A percentile compares a stretch with the other conserved stretches of the same genome.
Conservation (phyloP, 2,329 filamentous ascomycete genomes). For the Daldinia sp. region DNA sequence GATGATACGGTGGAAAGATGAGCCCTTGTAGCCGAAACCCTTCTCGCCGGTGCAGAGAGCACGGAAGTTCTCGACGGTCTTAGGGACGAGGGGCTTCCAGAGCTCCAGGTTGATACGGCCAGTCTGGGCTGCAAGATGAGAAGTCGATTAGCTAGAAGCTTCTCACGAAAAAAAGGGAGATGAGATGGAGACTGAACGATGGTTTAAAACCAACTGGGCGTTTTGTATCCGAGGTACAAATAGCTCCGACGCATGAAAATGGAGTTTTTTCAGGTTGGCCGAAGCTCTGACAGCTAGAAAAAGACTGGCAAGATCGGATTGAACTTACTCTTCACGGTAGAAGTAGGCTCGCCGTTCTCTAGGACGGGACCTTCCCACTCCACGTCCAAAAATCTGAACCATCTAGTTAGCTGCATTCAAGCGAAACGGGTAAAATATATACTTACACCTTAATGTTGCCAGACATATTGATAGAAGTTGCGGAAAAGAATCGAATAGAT, state of each 20-base stretch:
- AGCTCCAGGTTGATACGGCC: conserved; percentile 91
- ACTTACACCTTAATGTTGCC: conserved; percentile 69
- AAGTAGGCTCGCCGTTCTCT: conserved; percentile 64
- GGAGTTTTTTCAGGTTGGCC: background rate
- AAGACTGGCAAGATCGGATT: background rate
- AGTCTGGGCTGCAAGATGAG: conserved; percentile 63
- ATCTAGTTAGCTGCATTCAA: conserved; percentile 10
- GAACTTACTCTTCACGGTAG: conserved; percentile 66
- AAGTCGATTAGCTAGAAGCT: conserved; percentile 6
- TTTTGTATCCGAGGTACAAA: background rate
- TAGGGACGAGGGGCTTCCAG: conserved; percentile 85
- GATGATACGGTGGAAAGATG: conserved; percentile 92
- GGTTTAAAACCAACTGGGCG: conserved; percentile 5
- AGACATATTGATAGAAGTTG: conserved; percentile 77
- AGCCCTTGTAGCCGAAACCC: conserved; percentile 84
- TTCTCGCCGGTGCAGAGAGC: conserved; percentile 82
- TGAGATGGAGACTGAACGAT: background rate
- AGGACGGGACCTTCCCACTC: conserved; percentile 77
- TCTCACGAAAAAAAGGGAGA: background rate
- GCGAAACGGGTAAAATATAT: background rate
- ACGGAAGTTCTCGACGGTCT: conserved; percentile 86
- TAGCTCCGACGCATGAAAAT: background rate
- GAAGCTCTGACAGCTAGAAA: background rate
- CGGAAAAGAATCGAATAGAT: conserved; percentile 57
- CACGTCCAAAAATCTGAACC: conserved; percentile 65